Conservation (phyloP, 495 filamentous ascomycete genomes). For the Corynascus novoguineensis region DNA sequence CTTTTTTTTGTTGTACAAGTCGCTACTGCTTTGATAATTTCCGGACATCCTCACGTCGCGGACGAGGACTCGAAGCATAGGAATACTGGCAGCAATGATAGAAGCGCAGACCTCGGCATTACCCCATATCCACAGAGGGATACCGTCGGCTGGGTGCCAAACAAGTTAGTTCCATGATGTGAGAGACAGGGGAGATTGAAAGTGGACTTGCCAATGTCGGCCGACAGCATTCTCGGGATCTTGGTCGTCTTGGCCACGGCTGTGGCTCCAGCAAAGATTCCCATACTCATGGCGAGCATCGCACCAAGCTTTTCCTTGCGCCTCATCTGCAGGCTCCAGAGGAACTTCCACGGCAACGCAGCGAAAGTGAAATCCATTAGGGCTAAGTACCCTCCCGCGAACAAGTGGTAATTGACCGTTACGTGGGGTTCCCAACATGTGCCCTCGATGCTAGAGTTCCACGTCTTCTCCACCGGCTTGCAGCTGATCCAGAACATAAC, state of each 20-base stretch:
- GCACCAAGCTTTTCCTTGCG: conserved; percentile 35
- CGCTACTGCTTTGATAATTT: conserved; percentile 3
- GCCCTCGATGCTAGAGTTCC: conserved; percentile 21
- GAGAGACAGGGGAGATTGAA: not conserved
- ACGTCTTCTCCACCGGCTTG: conserved; percentile 27
- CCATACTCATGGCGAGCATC: conserved; percentile 35
- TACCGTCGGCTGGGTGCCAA: conserved; percentile 1
- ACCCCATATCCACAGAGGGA: conserved; percentile 16
- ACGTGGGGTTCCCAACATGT: conserved; percentile 27
- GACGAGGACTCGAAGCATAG: conserved; percentile 26
- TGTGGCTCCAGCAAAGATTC: conserved; percentile 23
- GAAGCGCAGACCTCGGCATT: conserved; percentile 21
- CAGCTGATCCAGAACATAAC: conserved; percentile 24
- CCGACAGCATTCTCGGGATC: conserved; percentile 11
- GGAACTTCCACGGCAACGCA: conserved; percentile 31
- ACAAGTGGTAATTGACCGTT: conserved; percentile 15
- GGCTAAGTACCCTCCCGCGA: conserved; percentile 30
- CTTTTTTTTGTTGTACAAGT: not conserved
- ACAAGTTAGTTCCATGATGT: not conserved
- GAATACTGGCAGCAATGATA: conserved; percentile 28
- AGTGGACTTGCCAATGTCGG: conserved; percentile 11
- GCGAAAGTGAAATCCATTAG: conserved; percentile 33
- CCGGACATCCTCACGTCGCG: conserved; percentile 15
- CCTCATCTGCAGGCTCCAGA: conserved; percentile 32
- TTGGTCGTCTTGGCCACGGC: conserved; percentile 21